Base-by-base conservation (phyloP, 2,329 filamentous ascomycete genomes). In the Trichoderma brevicompactum region DNA sequence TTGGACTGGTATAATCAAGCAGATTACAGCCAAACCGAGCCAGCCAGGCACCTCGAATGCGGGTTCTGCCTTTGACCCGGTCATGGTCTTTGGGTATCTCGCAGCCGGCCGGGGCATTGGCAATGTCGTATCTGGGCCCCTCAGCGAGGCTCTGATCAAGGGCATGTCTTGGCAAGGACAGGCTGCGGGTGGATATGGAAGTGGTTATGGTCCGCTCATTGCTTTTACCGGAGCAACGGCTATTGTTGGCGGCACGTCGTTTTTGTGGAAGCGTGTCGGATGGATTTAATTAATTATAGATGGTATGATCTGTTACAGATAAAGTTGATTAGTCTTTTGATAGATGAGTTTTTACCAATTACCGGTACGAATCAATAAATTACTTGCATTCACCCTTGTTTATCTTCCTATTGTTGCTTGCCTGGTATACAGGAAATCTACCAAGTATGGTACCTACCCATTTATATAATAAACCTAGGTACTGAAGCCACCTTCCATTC, bases 91-190 rank as follows among this genome's bases (percentile, higher is more conserved):
- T 69, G 86, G 84, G 0, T 77, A 87, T 65, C 74, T 89, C 54
- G 83, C 83, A 19, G 82, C 84, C 7, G 87, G 85, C 1, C 79
- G 88, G 43, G 88, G 87, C 0, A 77, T 90, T 2, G 87, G 87
- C 1, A 89, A 88, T 68, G 79, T 89, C 41, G 79, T 79, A 2
- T 84, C 79, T 3, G 86, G 86, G 0, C 85, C 86, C 3, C 54
- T 88, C 66, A 87, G 85, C 70, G 82, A 85, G 61, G 79, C 75
- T 0, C 72, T 88, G 58, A 71, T 87, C 43, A 76, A 75, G 44
- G 79, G 79, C 0, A 76, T 78, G 65, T 77, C 81, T 17, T 85
- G 80, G 73, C 71, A 75, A 46, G 76, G 73, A 15, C 67, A 75
- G 43, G 75, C 72, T 1, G 59, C 70, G 4, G 75, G 72, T 5